phyloP scores from a whole-genome alignment of 345 rosid genomes.

The Barbarea vulgaris region DNA sequence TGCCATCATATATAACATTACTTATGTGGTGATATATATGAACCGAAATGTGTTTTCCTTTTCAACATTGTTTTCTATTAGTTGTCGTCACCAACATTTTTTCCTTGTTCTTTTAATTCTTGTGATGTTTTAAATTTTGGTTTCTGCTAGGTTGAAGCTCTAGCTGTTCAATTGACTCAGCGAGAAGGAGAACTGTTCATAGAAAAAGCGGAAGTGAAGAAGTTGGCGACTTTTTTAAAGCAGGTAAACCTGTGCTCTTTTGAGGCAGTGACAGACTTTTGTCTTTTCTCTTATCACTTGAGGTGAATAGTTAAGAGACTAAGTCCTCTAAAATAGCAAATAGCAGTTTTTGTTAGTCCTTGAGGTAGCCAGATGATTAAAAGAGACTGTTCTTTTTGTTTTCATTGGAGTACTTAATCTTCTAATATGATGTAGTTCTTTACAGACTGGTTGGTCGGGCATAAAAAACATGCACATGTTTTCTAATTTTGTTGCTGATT shows the following conservation, averaged over 20 bases:
- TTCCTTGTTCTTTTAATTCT: not conserved
- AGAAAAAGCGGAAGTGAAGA: slow-evolving; percentile 96
- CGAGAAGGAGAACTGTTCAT: slow-evolving; percentile 96
- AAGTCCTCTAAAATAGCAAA: not conserved
- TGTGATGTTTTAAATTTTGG: slow-evolving; percentile 24
- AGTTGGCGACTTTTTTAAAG: slow-evolving; percentile 82
- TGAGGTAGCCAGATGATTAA: slow-evolving; percentile 1
- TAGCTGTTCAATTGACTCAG: slow-evolving; percentile 91
- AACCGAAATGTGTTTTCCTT: not conserved
- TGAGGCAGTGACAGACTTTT: not conserved
- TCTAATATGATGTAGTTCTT: too few relatives aligned
- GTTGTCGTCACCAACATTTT: not conserved
- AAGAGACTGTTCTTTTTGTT: not conserved
- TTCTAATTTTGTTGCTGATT: slow-evolving; percentile 31
- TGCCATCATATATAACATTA: not conserved
- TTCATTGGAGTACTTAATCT: not conserved
- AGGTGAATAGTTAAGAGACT: not conserved
- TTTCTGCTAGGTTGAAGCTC: slow-evolving; percentile 83
- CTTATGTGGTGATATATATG: not conserved
- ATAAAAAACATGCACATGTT: not conserved
- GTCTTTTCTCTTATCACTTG: not conserved
- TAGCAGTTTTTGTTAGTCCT: not conserved
- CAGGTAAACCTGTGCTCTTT: slow-evolving; percentile 56
- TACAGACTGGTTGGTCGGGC: too few relatives aligned
- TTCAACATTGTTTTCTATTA: not conserved